phyloP scores from a whole-genome alignment of 768 basidiomycete genomes.

The Nidularia sp. region DNA sequence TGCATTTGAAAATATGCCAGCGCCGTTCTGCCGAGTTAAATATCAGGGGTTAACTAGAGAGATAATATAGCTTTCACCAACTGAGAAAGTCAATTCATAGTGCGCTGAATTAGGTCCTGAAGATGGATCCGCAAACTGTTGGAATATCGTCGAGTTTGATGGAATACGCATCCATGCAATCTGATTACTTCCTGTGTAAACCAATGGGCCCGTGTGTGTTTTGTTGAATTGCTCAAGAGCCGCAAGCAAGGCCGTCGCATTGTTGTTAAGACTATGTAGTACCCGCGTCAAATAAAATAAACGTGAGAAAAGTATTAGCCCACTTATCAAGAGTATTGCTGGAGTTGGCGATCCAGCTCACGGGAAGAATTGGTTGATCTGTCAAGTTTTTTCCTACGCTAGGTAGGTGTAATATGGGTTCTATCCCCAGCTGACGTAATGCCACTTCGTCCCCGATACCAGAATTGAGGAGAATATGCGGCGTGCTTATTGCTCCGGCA shows the following conservation, averaged over 20 bases:
- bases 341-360: conserved; percentile 8
- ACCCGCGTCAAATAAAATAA: background rate
- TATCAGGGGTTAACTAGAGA: too few relatives aligned
- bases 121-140: conserved; percentile 19
- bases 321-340: conserved; percentile 2
- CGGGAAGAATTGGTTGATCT: conserved; percentile 14
- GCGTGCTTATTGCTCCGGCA: conserved; percentile 22
- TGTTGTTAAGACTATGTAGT: too few relatives aligned
- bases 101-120: conserved; percentile 24
- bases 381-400: conserved; percentile 16
- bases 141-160: conserved; percentile 16
- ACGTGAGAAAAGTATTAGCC: background rate
- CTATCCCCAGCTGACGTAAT: conserved; percentile 9
- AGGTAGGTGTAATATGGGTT: conserved; percentile 12
- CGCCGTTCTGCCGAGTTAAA: too few relatives aligned
- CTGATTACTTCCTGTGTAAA: conserved; percentile 20
- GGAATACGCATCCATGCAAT: conserved; percentile 25
- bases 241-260: background rate
- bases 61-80: conserved; percentile 9
- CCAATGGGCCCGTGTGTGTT: conserved; percentile 20
- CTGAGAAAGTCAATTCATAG: conserved; percentile 22
- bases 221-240: conserved; percentile 19
- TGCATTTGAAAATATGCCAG: too few relatives aligned
- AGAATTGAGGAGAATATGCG: conserved; percentile 18
- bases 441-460: conserved; percentile 16